These are phyloP conservation scores for Verticillium longisporum DNA, from an alignment of 2,329 filamentous ascomycete species.

Conservation along the genomic window DNA sequence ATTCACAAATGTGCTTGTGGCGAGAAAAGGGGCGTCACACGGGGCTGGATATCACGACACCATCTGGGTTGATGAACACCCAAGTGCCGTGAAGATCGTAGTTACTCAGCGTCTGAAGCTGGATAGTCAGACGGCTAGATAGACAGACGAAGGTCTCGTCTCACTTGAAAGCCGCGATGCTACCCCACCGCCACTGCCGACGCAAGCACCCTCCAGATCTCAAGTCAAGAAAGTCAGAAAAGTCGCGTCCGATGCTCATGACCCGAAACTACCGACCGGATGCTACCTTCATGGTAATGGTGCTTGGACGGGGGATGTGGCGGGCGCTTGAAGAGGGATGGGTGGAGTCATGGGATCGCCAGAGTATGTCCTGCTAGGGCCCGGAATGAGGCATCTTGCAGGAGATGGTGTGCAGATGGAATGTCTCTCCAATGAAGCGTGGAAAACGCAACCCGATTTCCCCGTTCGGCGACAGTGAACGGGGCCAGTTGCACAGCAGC, in stretches of 20 bases:
- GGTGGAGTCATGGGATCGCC: constrained; percentile 10
- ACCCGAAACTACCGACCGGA: constrained; percentile 8
- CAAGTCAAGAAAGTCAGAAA: not conserved
- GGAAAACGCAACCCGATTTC: constrained; percentile 1
- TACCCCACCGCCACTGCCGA: constrained; percentile 4
- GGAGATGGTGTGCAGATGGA: constrained; percentile 10
- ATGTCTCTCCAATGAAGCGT: not conserved
- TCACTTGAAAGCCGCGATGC: constrained; percentile 2
- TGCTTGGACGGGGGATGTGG: constrained; percentile 5
- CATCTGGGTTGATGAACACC: not conserved
- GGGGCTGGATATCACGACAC: not conserved
- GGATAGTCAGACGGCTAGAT: not conserved
- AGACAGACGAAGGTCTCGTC: not conserved
- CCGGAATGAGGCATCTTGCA: constrained; percentile 7
- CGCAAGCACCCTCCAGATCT: not conserved
- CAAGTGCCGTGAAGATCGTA: constrained; percentile 1
- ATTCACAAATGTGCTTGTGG: not conserved
- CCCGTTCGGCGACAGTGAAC: constrained; percentile 4
- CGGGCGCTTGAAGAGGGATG: constrained; percentile 6
- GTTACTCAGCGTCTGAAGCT: not conserved
- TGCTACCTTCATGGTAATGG: not conserved
- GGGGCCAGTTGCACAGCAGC: constrained; percentile 4
- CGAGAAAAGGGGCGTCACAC: not conserved
- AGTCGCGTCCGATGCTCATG: constrained; percentile 5
- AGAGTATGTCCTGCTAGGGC: constrained; percentile 6